Conservation (phyloP, 768 basidiomycete species). For the Amanita molliuscula region DNA sequence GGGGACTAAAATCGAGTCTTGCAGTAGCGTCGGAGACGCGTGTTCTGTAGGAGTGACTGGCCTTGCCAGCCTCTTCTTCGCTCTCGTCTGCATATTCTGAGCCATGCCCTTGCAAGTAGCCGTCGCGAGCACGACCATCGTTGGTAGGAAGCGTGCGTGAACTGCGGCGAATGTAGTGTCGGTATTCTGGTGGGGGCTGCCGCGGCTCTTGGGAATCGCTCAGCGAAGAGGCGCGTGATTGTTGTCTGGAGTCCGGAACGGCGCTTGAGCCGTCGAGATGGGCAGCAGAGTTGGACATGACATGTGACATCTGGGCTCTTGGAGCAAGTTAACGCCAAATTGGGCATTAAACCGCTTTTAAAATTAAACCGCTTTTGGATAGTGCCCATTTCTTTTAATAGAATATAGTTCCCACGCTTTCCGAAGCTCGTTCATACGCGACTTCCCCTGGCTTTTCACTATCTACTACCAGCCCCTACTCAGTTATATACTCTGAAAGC, state of each 20-base stretch:
- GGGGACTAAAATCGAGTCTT: background rate
- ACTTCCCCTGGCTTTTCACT: no score
- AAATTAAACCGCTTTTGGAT: no score
- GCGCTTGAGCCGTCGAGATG: background rate
- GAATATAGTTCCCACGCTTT: no score
- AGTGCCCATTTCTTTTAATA: background rate
- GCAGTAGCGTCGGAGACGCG: background rate
- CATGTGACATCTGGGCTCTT: background rate
- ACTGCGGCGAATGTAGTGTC: conserved; percentile 9
- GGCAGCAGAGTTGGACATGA: background rate
- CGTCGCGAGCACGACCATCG: background rate
- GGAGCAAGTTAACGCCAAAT: no score
- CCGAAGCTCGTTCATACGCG: no score
- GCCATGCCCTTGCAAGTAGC: background rate
- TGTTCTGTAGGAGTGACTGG: background rate
- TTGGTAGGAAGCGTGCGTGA: conserved; percentile 9
- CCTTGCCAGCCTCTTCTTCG: background rate
- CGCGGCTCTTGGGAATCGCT: conserved; percentile 11
- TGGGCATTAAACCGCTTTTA: no score
- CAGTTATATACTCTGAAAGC: no score
- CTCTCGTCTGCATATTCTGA: background rate
- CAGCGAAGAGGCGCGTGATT: conserved; percentile 18
- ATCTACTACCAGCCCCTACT: no score
- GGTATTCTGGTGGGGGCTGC: conserved; percentile 11
- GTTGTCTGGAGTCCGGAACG: conserved; percentile 5